Percentiles rank a stretch among this genome's conserved stretches.
Conservation (phyloP, 129 eudicot genomes). For the Ambrosia artemisiifolia region DNA sequence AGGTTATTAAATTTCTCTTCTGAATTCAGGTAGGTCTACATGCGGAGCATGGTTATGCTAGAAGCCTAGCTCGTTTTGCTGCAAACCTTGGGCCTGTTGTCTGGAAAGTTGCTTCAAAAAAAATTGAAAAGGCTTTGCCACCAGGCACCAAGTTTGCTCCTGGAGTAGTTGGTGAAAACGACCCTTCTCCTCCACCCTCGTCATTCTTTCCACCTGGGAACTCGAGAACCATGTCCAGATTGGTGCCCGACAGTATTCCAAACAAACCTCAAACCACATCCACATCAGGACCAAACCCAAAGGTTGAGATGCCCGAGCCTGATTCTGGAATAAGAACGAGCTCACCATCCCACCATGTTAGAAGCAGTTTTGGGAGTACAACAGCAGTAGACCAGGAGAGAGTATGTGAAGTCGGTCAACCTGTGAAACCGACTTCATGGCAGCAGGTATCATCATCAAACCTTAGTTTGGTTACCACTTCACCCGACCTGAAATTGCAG, state of each 20-base stretch:
- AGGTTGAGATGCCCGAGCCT: conserved; percentile 34
- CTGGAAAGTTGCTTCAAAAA: conserved; percentile 83
- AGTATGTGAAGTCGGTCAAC: conserved; percentile 21
- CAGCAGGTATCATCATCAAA: conserved; percentile 26
- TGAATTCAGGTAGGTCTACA: conserved; percentile 74
- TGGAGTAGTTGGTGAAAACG: conserved; percentile 70
- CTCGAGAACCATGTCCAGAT: conserved; percentile 19
- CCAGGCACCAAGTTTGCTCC: conserved; percentile 75
- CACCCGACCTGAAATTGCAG: conserved; percentile 42
- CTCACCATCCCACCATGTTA: conserved; percentile 21
- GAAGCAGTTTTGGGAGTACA: conserved; percentile 48
- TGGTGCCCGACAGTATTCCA: conserved; percentile 26
- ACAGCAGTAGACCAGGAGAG: conserved; percentile 29
- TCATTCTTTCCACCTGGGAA: conserved; percentile 34
- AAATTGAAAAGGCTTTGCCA: conserved; percentile 57
- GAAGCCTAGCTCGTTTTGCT: conserved; percentile 94
- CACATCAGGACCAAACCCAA: conserved; percentile 35
- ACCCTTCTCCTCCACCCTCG: conserved; percentile 36
- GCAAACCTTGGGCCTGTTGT: conserved; percentile 83
- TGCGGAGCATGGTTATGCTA: conserved; percentile 76
- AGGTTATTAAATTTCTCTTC: neutral
- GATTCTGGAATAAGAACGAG: conserved; percentile 22
- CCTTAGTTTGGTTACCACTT: neutral
- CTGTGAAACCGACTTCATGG: conserved; percentile 33
- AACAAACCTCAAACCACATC: conserved; percentile 32